Evolutionary conservation across 192 early-diverging fungal species (phyloP), one percentile per base, ranked within the genome.

Genomic region (Gryganskiella cystojenkinii): DNA sequence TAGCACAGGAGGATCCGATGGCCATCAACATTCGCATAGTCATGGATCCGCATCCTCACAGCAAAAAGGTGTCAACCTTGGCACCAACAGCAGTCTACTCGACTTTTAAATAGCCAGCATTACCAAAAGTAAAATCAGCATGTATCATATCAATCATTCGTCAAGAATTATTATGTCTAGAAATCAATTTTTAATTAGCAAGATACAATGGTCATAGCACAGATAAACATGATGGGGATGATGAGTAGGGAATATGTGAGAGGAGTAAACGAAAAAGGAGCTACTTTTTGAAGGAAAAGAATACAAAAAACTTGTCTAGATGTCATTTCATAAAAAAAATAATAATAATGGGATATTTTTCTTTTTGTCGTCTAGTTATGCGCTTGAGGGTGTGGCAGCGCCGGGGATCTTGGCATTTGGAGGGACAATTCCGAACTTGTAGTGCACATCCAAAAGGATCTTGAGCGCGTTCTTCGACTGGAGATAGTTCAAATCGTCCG

Each of bases 381-480:
- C 37, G 13, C 37, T 40, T 9, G 37, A 40, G 13, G 37, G 37
- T 47, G 20, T 68, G 49, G 61, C 55, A 49, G 46, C 60, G 25
- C 66, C 61, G 31, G 74, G 74, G 24, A 78, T 20, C 61, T 60
- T 78, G 37, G 68, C 61, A 59, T 64, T 67, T 13, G 61, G 25
- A 11, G 74, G 74, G 3, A 78, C 74, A 40, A 69, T 64, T 54
- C 74, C 74, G 54, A 78, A 78, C 67, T 78, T 78, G 74, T 78
- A 78, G 40, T 78, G 74, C 22, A 78, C 74, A 54, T 78, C 87
- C 63, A 87, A 65, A 24, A 89, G 52, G 56, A 86, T 84, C 65
- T 87, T 89, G 58, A 89, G 75, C 2, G 82, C 87, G 49, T 89
- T 87, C 69, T 83, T 83, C 37, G 80, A 83, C 67, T 80, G 80